Evolutionary conservation across 495 filamentous ascomycete genomes (phyloP).

Genomic region (Penicillium flavigenum): DNA sequence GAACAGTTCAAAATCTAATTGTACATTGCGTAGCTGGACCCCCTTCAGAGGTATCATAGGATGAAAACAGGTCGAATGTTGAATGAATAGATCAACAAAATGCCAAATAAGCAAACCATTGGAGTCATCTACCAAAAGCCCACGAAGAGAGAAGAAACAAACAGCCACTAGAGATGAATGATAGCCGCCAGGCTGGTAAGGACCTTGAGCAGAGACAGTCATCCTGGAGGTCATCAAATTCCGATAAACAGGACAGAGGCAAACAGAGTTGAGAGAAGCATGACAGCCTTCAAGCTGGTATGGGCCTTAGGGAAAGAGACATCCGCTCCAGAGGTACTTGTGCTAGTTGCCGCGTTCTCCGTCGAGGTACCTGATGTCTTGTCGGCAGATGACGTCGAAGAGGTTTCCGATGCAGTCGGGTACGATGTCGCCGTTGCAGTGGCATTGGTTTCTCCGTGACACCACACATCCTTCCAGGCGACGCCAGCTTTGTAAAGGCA

Average conservation of each 20-base stretch:
- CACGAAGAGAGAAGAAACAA: too few relatives aligned
- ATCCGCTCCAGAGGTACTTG: constrained; percentile 2
- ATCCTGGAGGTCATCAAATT: background rate
- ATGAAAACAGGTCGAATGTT: background rate
- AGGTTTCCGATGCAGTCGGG: constrained; percentile 9
- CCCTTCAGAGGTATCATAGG: background rate
- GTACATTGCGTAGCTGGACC: background rate
- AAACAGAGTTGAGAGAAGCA: constrained; percentile 7
- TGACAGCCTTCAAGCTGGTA: background rate
- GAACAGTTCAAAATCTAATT: background rate
- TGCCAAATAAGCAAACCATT: too few relatives aligned
- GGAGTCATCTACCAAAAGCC: too few relatives aligned
- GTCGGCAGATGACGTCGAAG: background rate
- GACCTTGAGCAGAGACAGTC: background rate
- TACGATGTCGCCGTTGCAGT: constrained; percentile 31
- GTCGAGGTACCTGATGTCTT: constrained; percentile 4
- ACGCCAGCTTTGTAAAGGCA: constrained; percentile 31
- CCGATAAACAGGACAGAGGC: background rate
- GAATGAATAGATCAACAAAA: background rate
- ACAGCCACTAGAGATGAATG: background rate
- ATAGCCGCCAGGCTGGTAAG: background rate
- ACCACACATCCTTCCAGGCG: constrained; percentile 33
- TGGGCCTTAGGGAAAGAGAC: background rate
- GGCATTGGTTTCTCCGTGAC: constrained; percentile 26
- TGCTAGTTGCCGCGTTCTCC: background rate